A percentile compares a stretch with the other conserved stretches of the same genome.
phyloP scores from a whole-genome alignment of 148 eudicot species.

The Chenopodium quinoa region DNA sequence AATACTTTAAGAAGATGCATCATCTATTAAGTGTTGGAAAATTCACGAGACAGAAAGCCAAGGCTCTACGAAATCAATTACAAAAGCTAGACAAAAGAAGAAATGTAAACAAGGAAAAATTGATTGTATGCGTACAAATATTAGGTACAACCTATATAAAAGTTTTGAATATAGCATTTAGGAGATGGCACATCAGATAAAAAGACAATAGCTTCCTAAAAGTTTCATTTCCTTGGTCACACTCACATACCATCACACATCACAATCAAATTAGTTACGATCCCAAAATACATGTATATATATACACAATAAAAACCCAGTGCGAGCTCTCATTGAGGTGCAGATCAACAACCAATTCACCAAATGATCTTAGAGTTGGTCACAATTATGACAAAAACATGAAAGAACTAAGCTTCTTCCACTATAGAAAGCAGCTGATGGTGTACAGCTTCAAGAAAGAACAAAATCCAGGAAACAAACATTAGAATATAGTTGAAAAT shows the following conservation, averaged over 20 bases:
- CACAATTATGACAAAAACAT: not conserved
- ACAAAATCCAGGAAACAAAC: conserved; percentile 14
- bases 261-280: not conserved
- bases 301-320: not conserved
- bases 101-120: not conserved
- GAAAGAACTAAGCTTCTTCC: not conserved
- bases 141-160: not conserved
- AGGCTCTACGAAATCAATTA: not conserved
- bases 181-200: not conserved
- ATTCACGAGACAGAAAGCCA: not conserved
- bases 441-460: not conserved
- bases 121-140: not conserved
- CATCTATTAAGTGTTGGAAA: not conserved
- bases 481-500: conserved; percentile 2
- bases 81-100: not conserved
- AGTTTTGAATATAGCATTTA: not conserved
- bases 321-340: not conserved
- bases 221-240: not conserved
- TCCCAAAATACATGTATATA: not conserved
- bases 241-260: not conserved
- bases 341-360: not conserved
- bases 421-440: not conserved
- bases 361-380: not conserved
- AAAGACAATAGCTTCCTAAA: not conserved
- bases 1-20: not conserved